phyloP scores from a whole-genome alignment of 352 stramenopile genomes.

The Pythium brachiatum region DNA sequence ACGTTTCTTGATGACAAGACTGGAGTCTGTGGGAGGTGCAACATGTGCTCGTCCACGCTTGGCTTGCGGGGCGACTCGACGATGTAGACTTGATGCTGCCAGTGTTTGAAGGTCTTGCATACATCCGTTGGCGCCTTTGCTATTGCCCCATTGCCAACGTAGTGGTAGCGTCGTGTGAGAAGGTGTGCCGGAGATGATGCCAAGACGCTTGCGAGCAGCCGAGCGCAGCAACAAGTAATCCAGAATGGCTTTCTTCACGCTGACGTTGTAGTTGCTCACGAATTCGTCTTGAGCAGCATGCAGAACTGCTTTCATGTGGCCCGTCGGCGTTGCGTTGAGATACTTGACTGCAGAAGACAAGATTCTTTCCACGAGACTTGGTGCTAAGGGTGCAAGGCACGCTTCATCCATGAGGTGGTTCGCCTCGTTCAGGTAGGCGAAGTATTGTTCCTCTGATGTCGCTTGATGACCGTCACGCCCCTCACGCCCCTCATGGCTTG shows the following conservation, averaged over 20 bases:
- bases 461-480: not conserved
- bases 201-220: conserved; percentile 39
- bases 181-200: conserved; percentile 49
- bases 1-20: conserved; percentile 23
- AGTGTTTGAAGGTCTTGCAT: conserved; percentile 51
- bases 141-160: conserved; percentile 73
- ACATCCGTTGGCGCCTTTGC: conserved; percentile 43
- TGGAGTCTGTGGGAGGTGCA: not conserved
- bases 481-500: not conserved
- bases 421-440: conserved; percentile 44
- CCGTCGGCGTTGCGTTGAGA: conserved; percentile 28
- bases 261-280: conserved; percentile 55
- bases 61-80: not conserved
- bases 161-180: conserved; percentile 36
- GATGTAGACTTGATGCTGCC: not conserved
- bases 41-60: not conserved
- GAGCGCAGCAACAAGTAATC: conserved; percentile 64
- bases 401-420: conserved; percentile 36
- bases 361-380: conserved; percentile 38
- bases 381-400: conserved; percentile 39
- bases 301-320: conserved; percentile 44
- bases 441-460: conserved; percentile 51
- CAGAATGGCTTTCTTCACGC: conserved; percentile 71
- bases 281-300: conserved; percentile 43
- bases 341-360: conserved; percentile 57